Base-by-base conservation (phyloP, 257 asterid species). In the Petunia axillaris region DNA sequence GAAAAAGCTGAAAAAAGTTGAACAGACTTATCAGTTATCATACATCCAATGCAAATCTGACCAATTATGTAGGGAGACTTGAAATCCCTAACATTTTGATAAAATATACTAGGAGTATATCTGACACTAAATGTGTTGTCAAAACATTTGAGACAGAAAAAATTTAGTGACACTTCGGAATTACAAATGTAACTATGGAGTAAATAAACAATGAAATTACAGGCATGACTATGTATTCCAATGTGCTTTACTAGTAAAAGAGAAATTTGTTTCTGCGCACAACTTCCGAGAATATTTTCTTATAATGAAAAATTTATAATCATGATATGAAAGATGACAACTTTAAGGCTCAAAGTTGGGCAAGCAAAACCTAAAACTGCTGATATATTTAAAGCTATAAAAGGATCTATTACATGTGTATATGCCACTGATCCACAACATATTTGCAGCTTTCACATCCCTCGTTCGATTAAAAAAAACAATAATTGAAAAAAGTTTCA, bases 291-390 rank as follows among this genome's bases (percentile, higher is more conserved):
- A 48, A 68, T 68, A 8, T 16, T 36, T 16, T 68, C 55, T 14
- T 68, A 55, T 37, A 44, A 44, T 16, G 8, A 40, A 68, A 68
- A 68, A 44, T 8, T 43, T 44, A 44, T 43, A 44, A 68, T n/a
- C 40, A 16, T 15, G 44, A 63, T 9, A 37, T 37, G 68, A 63
- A 25, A 63, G 44, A 62, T 62, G 43, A 36, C 8, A 67, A 67
- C 8, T 43, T 43, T 68, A 68, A 43, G 76, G 55, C 75, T 67
- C n/a, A 43, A 43, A 68, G 58, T 68, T 55, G 16, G 52, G 58
- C 8, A 44, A 68, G 57, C 38, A 68, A 68, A 6, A 16, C 60
- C 60, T 48, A 48, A 48, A 50, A 71, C 11, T 14, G 11, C 3
- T 71, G 77, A 71, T 71, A 60, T 48, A 36, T 59, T 25, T 48